Base-by-base conservation (phyloP, 2,329 filamentous ascomycete genomes). In the Fusarium pseudoanthophilum region DNA sequence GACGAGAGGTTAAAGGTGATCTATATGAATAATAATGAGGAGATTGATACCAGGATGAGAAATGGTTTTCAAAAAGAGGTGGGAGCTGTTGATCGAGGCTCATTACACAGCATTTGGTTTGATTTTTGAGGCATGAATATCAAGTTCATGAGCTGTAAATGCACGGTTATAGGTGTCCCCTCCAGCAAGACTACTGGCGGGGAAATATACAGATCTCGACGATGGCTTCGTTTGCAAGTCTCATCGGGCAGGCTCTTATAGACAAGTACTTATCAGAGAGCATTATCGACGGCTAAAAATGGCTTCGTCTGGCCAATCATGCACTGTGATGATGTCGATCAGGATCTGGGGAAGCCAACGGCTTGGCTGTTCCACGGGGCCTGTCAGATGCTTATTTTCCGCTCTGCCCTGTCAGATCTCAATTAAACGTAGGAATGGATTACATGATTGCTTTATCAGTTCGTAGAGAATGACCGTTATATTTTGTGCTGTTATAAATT, bases 331-430 rank as follows among this genome's bases (percentile, higher is more conserved):
- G 21, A 48, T 48, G 55, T 36, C 40, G 55, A 48, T 58, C 55
- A 6, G 21, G 28, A 18, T 34, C 20, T n/a, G 39, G 28, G 20
- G 28, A 24, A 21, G 49, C 18, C 49, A 26, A 52, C 49, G n/a
- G 49, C 14, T 52, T 52, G 18, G 18, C n/a, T 26, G 14, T 40
- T n/a, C n/a, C 49, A 20, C 1, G 24, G 20, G 20, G 24, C 30
- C n/a, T 57, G 53, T 49, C 40, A 58, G 55, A 58, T 18, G 24
- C 55, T 58, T 58, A 49, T 49, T 36, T 49, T n/a, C 20, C 28
- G 7, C 40, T n/a, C 20, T 58, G 20, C 55, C 18, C n/a, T 36
- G 40, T 36, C 24, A 58, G 30, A 26, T 36, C 34, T 28, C 24
- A n/a, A n/a, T n/a, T 37, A 2, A 21, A 28, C 0, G 4, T 28